Evolutionary conservation across 331 rosid genomes (phyloP).

Genomic region (Rosa hybrid): DNA sequence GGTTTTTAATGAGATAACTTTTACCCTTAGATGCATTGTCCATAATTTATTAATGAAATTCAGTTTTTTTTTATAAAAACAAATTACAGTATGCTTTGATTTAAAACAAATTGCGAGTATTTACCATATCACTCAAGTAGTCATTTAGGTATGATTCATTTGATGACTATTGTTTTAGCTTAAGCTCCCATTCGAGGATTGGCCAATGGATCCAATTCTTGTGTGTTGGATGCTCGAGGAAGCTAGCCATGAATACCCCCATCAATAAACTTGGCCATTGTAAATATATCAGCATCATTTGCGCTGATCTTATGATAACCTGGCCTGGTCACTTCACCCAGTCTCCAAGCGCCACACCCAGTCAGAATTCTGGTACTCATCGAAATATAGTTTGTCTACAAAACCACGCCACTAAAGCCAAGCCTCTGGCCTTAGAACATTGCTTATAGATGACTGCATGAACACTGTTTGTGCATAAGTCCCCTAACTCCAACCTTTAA

Average conservation of each 20-base stretch:
- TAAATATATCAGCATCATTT: neutral
- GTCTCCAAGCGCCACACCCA: neutral
- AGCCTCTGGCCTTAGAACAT: neutral
- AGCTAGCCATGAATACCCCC: conserved; percentile 14
- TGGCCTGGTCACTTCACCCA: conserved; percentile 9
- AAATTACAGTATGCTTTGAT: too few species aligned
- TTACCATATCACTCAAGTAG: too few species aligned
- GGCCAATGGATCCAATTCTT: neutral
- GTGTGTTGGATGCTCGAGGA: conserved; percentile 1
- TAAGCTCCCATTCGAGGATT: neutral
- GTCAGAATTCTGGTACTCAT: neutral
- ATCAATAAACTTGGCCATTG: conserved; percentile 11
- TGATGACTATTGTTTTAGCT: too few species aligned
- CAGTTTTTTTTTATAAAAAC: too few species aligned
- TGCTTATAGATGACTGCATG: conserved; percentile 13
- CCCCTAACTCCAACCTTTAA: conserved; percentile 13
- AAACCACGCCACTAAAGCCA: neutral
- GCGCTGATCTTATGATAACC: conserved; percentile 6
- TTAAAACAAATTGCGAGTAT: too few species aligned
- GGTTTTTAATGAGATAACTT: too few species aligned
- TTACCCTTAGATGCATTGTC: too few species aligned
- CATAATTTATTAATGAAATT: too few species aligned
- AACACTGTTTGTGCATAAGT: conserved; percentile 10
- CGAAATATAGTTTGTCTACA: conserved; percentile 9
- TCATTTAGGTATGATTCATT: too few species aligned